These are phyloP conservation scores for Tympanopsis confertula DNA, from an alignment of 2,329 filamentous ascomycete species.

Conservation along the genomic window DNA sequence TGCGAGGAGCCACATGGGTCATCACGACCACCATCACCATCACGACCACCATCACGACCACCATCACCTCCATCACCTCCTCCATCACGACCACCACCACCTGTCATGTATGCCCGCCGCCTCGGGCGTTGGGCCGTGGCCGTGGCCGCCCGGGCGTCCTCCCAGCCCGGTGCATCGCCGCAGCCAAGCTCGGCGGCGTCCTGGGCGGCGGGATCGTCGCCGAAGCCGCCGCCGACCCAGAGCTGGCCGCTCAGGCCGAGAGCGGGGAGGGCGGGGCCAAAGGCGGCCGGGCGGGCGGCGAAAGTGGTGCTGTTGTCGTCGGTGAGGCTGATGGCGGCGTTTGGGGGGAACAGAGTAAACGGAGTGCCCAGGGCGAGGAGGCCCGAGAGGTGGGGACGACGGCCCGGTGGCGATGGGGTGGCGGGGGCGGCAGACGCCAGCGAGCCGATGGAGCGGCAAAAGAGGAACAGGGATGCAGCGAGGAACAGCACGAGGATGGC, in stretches of 20 bases:
- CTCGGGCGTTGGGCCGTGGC: slow-evolving; percentile 27
- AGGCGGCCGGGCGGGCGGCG: slow-evolving; percentile 81
- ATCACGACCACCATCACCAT: neutral
- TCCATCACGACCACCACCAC: too few species aligned
- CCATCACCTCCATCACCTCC: neutral
- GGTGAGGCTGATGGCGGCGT: slow-evolving; percentile 88
- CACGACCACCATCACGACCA: too few species aligned
- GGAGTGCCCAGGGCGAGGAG: slow-evolving; percentile 64
- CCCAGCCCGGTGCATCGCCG: slow-evolving; percentile 86
- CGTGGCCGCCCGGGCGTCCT: slow-evolving; percentile 40
- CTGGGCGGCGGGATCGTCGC: slow-evolving; percentile 50
- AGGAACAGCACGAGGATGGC: slow-evolving; percentile 41
- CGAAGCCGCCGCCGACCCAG: slow-evolving; percentile 88
- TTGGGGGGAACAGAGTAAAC: slow-evolving; percentile 84
- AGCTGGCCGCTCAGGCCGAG: slow-evolving; percentile 77
- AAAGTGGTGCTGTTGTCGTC: slow-evolving; percentile 98
- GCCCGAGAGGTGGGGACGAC: slow-evolving; percentile 34
- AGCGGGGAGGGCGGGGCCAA: slow-evolving; percentile 67
- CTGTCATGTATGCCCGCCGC: too few species aligned
- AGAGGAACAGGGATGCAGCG: slow-evolving; percentile 39
- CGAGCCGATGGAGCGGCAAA: slow-evolving; percentile 39
- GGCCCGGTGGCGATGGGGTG: slow-evolving; percentile 12
- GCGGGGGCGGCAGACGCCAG: slow-evolving; percentile 7
- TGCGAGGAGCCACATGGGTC: too few species aligned
- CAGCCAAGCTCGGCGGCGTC: slow-evolving; percentile 82